Conservation (phyloP, 768 basidiomycete species). For the Albatrellus ellisii region DNA sequence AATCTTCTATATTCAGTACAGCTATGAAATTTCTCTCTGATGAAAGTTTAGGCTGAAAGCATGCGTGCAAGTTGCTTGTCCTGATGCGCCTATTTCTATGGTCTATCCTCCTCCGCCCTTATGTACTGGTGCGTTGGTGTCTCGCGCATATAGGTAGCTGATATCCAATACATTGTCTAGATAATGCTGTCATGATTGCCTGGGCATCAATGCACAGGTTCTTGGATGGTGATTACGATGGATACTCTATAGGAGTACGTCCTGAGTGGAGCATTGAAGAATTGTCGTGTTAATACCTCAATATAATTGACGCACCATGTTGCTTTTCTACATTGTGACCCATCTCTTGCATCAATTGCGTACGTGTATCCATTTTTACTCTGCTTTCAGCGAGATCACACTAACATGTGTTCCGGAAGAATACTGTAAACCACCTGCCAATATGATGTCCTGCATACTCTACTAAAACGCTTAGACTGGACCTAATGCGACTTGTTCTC, state of each 20-base stretch:
- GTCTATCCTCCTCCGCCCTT: slow-evolving; percentile 66
- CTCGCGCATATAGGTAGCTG: not conserved
- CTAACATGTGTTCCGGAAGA: too few relatives aligned
- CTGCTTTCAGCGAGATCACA: not conserved
- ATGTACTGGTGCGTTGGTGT: slow-evolving; percentile 61
- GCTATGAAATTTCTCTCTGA: slow-evolving; percentile 1
- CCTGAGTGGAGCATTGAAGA: slow-evolving; percentile 78
- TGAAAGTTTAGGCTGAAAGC: slow-evolving; percentile 20
- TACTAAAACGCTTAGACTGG: too few relatives aligned
- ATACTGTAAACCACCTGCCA: too few relatives aligned
- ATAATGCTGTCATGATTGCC: slow-evolving; percentile 95
- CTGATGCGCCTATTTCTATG: slow-evolving; percentile 27
- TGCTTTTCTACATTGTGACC: not conserved
- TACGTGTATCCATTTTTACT: not conserved
- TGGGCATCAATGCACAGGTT: slow-evolving; percentile 86
- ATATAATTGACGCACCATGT: not conserved
- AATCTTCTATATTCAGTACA: slow-evolving; percentile 3
- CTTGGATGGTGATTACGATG: slow-evolving; percentile 42
- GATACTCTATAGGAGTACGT: slow-evolving; percentile 44
- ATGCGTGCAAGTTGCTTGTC: slow-evolving; percentile 17
- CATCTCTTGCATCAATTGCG: not conserved
- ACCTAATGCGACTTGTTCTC: too few relatives aligned
- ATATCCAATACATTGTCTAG: slow-evolving; percentile 24
- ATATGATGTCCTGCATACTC: too few relatives aligned
- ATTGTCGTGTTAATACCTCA: slow-evolving; percentile 9